A percentile compares a stretch with the other conserved stretches of the same genome.
phyloP scores from a whole-genome alignment of 2,329 filamentous ascomycete genomes.

The Diaporthe sp. region DNA sequence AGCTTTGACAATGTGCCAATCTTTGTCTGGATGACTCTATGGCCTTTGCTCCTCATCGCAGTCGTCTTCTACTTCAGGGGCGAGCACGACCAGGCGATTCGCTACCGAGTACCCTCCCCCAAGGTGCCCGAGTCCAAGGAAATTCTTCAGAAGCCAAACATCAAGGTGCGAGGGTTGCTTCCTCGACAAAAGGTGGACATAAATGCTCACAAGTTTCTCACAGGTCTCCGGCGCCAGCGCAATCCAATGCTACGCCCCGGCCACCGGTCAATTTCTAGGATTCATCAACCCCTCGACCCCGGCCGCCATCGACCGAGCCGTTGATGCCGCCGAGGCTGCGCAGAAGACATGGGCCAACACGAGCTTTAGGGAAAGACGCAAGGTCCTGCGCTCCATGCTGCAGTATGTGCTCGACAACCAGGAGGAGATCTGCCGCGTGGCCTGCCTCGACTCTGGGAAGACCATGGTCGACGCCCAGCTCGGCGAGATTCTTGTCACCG shows the following conservation, averaged over 20 bases:
- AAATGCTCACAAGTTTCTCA: constrained; percentile 38
- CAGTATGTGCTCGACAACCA: constrained; percentile 90
- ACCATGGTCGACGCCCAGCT: constrained; percentile 94
- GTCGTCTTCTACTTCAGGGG: constrained; percentile 39
- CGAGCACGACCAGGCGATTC: constrained; percentile 59
- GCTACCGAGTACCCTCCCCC: constrained; percentile 74
- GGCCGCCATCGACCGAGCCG: constrained; percentile 82
- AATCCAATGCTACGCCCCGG: constrained; percentile 90
- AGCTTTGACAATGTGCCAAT: constrained; percentile 33
- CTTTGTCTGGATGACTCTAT: constrained; percentile 32
- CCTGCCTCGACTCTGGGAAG: constrained; percentile 94
- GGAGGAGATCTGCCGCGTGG: constrained; percentile 85
- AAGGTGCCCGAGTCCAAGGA: constrained; percentile 70
- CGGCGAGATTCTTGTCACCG: constrained; percentile 94
- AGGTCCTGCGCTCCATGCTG: constrained; percentile 84
- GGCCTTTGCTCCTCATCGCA: constrained; percentile 26
- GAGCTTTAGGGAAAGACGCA: constrained; percentile 81
- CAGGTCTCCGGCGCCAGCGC: constrained; percentile 73
- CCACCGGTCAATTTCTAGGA: constrained; percentile 87
- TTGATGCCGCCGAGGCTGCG: constrained; percentile 80
- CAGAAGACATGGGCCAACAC: constrained; percentile 85
- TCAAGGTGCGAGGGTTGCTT: constrained; percentile 63
- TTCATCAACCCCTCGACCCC: constrained; percentile 82
- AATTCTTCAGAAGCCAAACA: constrained; percentile 69
- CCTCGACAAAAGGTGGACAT: not conserved